phyloP scores from a whole-genome alignment of 1,284 basidiomycete genomes.

The Inonotus hispidus region DNA sequence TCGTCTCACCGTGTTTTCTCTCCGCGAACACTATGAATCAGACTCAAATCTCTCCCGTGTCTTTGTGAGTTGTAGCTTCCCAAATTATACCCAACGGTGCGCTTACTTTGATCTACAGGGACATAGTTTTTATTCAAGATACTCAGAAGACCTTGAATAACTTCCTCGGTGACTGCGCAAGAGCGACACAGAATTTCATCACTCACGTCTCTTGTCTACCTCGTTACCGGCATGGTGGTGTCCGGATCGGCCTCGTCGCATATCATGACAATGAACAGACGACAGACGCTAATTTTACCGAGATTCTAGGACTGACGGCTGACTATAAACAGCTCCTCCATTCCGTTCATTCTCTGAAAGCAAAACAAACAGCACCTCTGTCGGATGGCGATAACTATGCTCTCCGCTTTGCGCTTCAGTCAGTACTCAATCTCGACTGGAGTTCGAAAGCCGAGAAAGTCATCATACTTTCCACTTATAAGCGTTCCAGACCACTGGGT shows the following conservation, averaged over 20 bases:
- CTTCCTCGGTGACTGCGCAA: background rate
- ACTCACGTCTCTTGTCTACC: background rate
- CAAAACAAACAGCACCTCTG: background rate
- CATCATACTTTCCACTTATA: background rate
- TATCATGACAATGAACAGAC: background rate
- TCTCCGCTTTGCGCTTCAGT: background rate
- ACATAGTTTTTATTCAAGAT: background rate
- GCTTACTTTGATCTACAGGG: background rate
- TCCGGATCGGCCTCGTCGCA: background rate
- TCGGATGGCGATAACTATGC: background rate
- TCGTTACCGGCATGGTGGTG: background rate
- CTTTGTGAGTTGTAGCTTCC: background rate
- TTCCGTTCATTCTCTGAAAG: background rate
- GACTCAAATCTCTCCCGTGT: background rate
- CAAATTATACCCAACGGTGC: background rate
- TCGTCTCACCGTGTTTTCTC: background rate
- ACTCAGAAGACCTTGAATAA: background rate
- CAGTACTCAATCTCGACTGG: background rate
- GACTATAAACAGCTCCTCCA: background rate
- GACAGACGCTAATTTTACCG: too few species aligned
- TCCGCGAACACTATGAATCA: background rate
- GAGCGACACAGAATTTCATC: background rate
- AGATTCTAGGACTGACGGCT: background rate
- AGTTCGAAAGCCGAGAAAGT: background rate
- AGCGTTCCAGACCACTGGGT: background rate